phyloP scores from a whole-genome alignment of 768 basidiomycete species.

The Calocybe gangraenosa region DNA sequence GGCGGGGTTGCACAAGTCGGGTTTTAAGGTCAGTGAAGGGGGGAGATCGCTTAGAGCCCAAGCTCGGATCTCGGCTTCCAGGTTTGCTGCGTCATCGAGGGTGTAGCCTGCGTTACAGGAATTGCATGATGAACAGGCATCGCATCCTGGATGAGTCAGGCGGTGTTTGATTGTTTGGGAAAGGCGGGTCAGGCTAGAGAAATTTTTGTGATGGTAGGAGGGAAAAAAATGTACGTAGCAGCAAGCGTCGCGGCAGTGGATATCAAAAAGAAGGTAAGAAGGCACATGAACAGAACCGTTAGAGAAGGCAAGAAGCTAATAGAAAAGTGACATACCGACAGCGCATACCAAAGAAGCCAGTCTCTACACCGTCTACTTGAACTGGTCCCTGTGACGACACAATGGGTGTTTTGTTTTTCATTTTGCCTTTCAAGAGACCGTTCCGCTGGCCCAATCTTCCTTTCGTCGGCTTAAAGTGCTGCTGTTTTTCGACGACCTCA shows the following conservation, averaged over 20 bases:
- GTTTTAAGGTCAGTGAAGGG: conserved; percentile 33
- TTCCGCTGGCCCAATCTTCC: not conserved
- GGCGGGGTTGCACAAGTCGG: conserved; percentile 19
- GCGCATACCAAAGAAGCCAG: conserved; percentile 46
- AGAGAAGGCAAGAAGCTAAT: too few species aligned
- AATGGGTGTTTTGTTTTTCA: conserved; percentile 1
- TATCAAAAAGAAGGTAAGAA: conserved; percentile 2
- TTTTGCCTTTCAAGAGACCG: not conserved
- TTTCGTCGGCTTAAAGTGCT: not conserved
- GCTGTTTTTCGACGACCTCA: too few species aligned
- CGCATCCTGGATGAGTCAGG: conserved; percentile 29
- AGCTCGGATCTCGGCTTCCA: conserved; percentile 52
- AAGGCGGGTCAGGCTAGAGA: conserved; percentile 52
- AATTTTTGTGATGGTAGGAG: conserved; percentile 3
- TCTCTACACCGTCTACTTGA: conserved; percentile 2
- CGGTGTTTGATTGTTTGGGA: conserved; percentile 59
- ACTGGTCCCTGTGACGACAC: not conserved
- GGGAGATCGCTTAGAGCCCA: conserved; percentile 52
- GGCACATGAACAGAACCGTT: too few species aligned
- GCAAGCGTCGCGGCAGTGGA: too few species aligned
- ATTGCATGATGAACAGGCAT: conserved; percentile 7
- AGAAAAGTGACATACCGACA: conserved; percentile 48
- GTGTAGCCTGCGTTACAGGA: conserved; percentile 41
- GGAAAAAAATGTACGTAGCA: too few species aligned
- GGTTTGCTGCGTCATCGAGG: conserved; percentile 56